phyloP scores from a whole-genome alignment of 2,329 filamentous ascomycete species.

The Colletotrichum godetiae region DNA sequence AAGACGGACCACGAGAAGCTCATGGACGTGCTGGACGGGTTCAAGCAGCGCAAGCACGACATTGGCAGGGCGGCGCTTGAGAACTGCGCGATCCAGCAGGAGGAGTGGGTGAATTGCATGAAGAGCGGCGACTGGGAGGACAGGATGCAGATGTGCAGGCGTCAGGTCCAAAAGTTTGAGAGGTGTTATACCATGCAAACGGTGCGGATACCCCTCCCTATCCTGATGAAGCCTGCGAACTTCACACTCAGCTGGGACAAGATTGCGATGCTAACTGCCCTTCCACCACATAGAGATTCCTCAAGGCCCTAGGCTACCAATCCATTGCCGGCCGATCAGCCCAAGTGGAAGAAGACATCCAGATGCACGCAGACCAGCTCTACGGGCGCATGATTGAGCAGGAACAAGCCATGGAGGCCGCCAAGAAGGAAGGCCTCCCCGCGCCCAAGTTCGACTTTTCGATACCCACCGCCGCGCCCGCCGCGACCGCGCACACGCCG shows the following conservation, averaged over 20 bases:
- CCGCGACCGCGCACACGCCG: constrained; percentile 37
- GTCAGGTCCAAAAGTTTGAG: constrained; percentile 82
- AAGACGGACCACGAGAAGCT: constrained; percentile 85
- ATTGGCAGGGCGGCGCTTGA: constrained; percentile 88
- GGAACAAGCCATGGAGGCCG: constrained; percentile 79
- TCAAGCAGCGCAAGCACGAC: constrained; percentile 82
- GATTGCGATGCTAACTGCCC: too few species aligned
- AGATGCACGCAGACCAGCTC: constrained; percentile 93
- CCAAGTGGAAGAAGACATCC: constrained; percentile 85
- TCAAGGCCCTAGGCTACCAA: constrained; percentile 91
- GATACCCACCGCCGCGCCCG: constrained; percentile 61
- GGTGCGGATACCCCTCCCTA: constrained; percentile 52
- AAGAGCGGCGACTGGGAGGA: constrained; percentile 74
- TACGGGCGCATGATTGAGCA: constrained; percentile 89
- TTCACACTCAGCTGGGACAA: background rate
- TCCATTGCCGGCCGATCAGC: constrained; percentile 72
- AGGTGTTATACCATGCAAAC: constrained; percentile 91
- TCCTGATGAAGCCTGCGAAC: too few species aligned
- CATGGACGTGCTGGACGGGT: constrained; percentile 82
- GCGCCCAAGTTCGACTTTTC: constrained; percentile 70
- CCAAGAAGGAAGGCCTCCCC: constrained; percentile 70
- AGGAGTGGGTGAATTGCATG: constrained; percentile 87
- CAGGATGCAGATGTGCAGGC: constrained; percentile 82
- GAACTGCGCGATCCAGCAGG: constrained; percentile 91
- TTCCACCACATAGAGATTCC: too few species aligned